Base-by-base conservation (phyloP, 2,329 filamentous ascomycete genomes). In the Cercospora janseana region DNA sequence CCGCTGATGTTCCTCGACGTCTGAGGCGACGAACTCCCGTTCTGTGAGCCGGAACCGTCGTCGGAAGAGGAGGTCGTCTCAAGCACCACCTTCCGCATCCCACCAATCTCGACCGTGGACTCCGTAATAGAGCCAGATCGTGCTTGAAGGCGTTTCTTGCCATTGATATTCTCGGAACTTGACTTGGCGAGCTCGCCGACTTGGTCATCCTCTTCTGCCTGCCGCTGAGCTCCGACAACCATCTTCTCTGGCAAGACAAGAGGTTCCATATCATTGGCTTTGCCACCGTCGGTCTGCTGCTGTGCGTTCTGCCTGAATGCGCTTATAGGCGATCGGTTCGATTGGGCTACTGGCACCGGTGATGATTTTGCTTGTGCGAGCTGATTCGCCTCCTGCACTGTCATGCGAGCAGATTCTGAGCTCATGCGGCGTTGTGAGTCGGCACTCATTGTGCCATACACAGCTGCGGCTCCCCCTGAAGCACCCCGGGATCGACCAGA, bases 101-200 rank as follows among this genome's bases (percentile, higher is more conserved):
- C 87, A 48, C 84, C 82, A 2, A 84, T 75, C 62, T 91, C 85
- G 49, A 90, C 73, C n/a, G 87, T 74, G 54, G 86, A 87, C 68
- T 91, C 86, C 0, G 86, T 89, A 60, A 91, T 88, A 65, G 84
- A 88, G 21, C 87, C 87, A 59, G 83, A 88, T 49, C 86, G 77
- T 4, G 83, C 82, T 4, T 60, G 52, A 10, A 63, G 59, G 6
- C 49, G 57, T 58, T 50, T 60, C 52, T 54, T 60, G 59, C 58
- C 60, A 37, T 49, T 64, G 66, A 18, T 38, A 9, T 44, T 29
- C 5, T 46, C 49, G 32, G 26, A 42, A 1, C 49, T 44, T 13
- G 41, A 21, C 18, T 41, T 54, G 4, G 54, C 57, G 3, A 60
- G 21, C n/a, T 53, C 46, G 4, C 47, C 50, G 3, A 52, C 46